Percentiles rank a stretch among this genome's conserved stretches.
Conservation (phyloP, 306 rosid genomes). For the Notholithocarpus densiflorus region DNA sequence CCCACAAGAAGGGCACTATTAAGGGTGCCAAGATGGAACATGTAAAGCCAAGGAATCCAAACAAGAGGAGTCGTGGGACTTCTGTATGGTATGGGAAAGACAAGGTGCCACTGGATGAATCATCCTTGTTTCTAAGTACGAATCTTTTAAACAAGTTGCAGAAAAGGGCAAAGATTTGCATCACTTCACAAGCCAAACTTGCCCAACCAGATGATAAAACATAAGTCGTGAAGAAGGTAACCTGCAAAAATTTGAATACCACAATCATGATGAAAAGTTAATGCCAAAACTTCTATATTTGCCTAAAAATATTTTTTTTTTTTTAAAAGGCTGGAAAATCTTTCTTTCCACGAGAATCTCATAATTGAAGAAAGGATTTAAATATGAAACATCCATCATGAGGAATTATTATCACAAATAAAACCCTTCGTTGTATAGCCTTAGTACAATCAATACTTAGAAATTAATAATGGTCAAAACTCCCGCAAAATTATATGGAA, state of each 20-base stretch:
- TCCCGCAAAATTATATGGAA: neutral
- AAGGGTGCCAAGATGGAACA: constrained; percentile 85
- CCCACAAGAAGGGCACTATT: constrained; percentile 75
- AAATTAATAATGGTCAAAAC: neutral
- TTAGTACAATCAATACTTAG: neutral
- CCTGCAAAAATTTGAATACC: constrained; percentile 41
- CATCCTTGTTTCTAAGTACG: constrained; percentile 46
- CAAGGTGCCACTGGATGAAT: constrained; percentile 27
- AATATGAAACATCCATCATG: neutral
- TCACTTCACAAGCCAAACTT: constrained; percentile 76
- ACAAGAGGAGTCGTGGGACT: constrained; percentile 78
- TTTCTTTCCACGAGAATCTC: neutral
- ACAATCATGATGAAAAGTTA: neutral
- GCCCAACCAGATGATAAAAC: constrained; percentile 98
- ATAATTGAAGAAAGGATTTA: neutral
- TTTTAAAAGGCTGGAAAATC: neutral
- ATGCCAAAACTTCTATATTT: neutral
- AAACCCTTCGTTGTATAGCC: neutral
- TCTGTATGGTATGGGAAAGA: constrained; percentile 92
- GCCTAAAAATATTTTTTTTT: neutral
- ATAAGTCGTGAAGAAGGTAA: constrained; percentile 79
- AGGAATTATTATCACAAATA: neutral
- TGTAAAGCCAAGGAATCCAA: constrained; percentile 84
- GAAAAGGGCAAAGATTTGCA: constrained; percentile 66
- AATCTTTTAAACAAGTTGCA: constrained; percentile 48